These are phyloP conservation scores for Wickerhamiella azymoides DNA, from an alignment of 805 yeast genomes.

Conservation along the genomic window DNA sequence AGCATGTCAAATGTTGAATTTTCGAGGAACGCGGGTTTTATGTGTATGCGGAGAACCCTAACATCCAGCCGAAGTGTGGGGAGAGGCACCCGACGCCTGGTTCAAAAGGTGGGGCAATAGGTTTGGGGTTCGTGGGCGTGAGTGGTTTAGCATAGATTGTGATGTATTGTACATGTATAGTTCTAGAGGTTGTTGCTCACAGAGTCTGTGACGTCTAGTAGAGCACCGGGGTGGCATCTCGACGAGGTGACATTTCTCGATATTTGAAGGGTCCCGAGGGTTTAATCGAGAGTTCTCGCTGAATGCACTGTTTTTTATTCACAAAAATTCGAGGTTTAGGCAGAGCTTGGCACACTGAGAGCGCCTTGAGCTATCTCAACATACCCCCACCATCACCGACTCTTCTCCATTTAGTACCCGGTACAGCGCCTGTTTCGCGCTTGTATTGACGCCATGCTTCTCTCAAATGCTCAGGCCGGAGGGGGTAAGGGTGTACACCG, in stretches of 20 bases:
- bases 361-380: constrained; percentile 6
- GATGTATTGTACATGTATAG: too few relatives aligned
- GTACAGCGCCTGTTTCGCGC: constrained; percentile 49
- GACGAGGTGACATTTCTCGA: too few relatives aligned
- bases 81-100: not conserved
- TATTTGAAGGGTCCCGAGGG: too few relatives aligned
- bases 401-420: constrained; percentile 51
- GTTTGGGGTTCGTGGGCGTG: too few relatives aligned
- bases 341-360: not conserved
- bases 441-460: constrained; percentile 79
- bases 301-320: too few relatives aligned
- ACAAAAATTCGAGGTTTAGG: too few relatives aligned
- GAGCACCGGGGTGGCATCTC: too few relatives aligned
- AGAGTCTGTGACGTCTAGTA: too few relatives aligned
- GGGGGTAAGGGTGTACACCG: constrained; percentile 33
- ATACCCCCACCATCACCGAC: constrained; percentile 48
- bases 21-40: not conserved
- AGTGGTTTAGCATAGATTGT: too few relatives aligned
- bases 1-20: not conserved
- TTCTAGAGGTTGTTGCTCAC: too few relatives aligned
- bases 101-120: too few relatives aligned
- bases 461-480: constrained; percentile 70
- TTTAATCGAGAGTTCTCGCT: too few relatives aligned
- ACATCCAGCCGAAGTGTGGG: not conserved
- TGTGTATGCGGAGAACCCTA: not conserved